Evolutionary conservation across 2,329 filamentous ascomycete species (phyloP).

Genomic region (Colletotrichum navitas): DNA sequence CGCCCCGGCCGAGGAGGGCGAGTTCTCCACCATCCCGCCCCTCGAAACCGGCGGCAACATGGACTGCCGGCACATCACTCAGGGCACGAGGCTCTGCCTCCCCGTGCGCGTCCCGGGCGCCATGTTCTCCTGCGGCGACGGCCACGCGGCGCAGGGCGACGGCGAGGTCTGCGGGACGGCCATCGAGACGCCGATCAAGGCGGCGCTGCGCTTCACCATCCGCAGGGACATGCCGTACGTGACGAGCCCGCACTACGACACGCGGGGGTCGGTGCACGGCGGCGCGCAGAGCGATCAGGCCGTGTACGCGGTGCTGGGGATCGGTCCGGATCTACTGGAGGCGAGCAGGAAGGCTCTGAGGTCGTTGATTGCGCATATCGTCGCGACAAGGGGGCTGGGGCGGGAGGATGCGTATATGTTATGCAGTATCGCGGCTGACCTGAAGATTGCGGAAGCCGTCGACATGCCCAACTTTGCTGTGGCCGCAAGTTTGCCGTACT

Average conservation of each 20-base stretch:
- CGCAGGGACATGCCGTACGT: slow-evolving; percentile 61
- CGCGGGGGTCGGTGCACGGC: slow-evolving; percentile 41
- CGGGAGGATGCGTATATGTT: slow-evolving; percentile 66
- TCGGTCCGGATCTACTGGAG: slow-evolving; percentile 61
- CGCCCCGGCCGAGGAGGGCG: slow-evolving; percentile 58
- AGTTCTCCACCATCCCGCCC: slow-evolving; percentile 64
- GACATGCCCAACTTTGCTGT: slow-evolving; percentile 68
- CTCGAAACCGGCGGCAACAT: slow-evolving; percentile 67
- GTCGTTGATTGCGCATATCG: slow-evolving; percentile 63
- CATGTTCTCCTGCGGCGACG: slow-evolving; percentile 66
- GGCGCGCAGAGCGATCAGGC: slow-evolving; percentile 46
- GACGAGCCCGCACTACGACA: slow-evolving; percentile 62
- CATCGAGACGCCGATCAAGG: slow-evolving; percentile 66
- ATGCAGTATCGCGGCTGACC: slow-evolving; percentile 61
- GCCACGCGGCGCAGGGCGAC: slow-evolving; percentile 66
- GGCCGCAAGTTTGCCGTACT: slow-evolving; percentile 62
- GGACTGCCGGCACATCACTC: slow-evolving; percentile 63
- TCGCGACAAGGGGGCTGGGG: slow-evolving; percentile 58
- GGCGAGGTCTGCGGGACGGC: slow-evolving; percentile 69
- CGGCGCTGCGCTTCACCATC: slow-evolving; percentile 61
- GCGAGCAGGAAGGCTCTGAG: slow-evolving; percentile 62
- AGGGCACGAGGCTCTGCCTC: slow-evolving; percentile 61
- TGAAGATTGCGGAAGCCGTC: slow-evolving; percentile 65
- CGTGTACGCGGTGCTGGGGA: slow-evolving; percentile 60
- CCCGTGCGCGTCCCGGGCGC: slow-evolving; percentile 63